Conservation (phyloP, 495 filamentous ascomycete species). For the Glutinoglossum americanum region DNA sequence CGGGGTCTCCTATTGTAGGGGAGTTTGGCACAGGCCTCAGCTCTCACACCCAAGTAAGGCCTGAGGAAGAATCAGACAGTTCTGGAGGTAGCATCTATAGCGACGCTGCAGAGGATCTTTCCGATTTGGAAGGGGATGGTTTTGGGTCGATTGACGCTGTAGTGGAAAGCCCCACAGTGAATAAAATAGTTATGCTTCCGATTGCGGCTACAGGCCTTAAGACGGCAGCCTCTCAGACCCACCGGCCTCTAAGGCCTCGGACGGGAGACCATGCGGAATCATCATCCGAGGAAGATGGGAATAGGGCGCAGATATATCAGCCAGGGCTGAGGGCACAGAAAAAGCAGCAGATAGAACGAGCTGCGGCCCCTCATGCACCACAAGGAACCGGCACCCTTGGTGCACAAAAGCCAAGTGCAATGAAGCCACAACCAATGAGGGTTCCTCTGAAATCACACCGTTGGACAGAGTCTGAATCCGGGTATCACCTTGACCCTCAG, state of each 20-base stretch:
- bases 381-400: not conserved
- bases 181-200: slow-evolving; percentile 3
- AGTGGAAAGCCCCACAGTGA: slow-evolving; percentile 33
- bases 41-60: slow-evolving; percentile 9
- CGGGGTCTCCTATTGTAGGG: slow-evolving; percentile 12
- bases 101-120: slow-evolving; percentile 64
- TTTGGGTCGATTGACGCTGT: slow-evolving; percentile 76
- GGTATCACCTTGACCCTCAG: not conserved
- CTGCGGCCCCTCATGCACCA: slow-evolving; percentile 20
- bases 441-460: not conserved
- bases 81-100: slow-evolving; percentile 54
- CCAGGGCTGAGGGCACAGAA: slow-evolving; percentile 34
- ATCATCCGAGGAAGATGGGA: slow-evolving; percentile 30
- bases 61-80: slow-evolving; percentile 25
- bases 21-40: slow-evolving; percentile 12
- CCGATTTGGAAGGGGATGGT: slow-evolving; percentile 44
- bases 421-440: not conserved
- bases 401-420: not conserved
- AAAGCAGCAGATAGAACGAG: slow-evolving; percentile 31
- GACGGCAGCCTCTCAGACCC: not conserved
- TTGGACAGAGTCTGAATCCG: not conserved
- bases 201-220: not conserved
- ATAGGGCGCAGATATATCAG: slow-evolving; percentile 41
- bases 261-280: slow-evolving; percentile 4
- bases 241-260: not conserved